Base-by-base conservation (phyloP, 352 stramenopile genomes). In the Pythium biforme region DNA sequence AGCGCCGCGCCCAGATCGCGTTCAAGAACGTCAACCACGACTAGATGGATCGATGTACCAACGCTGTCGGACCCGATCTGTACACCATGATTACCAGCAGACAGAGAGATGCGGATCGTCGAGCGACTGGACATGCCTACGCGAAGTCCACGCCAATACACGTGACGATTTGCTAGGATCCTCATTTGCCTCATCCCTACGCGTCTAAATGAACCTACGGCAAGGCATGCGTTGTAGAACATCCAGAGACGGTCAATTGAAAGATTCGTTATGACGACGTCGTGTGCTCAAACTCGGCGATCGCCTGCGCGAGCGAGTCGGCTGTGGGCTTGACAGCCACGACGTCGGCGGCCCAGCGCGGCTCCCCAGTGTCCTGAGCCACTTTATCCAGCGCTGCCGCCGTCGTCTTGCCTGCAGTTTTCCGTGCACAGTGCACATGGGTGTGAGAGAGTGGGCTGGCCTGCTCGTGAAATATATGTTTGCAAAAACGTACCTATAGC, bases 401-500 rank as follows among this genome's bases (percentile, higher is more conserved):
- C 14, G 79, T 94, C 22, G 83, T 90, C 34, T 89, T 91, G n/a
- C 84, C 81, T 92, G 31, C 2, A 23, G 31, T 10, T 11, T 27
- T 43, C 8, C 39, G 33, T 51, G 43, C 25, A 29, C 59, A 5
- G 12, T 41, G 40, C 20, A 49, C 5, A 17, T 40, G 34, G 19
- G 17, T n/a, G 12, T n/a, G 12, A 20, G 15, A 43, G 37, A 43
- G 12, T 1, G 15, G 5, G 14, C 6, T 20, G 14, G 14, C 5
- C 31, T 5, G 31, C 5, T 34, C 5, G 31, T 5, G 31, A 34
- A 34, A 34, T 5, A 34, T 34, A 3, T 20, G 14, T 19, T n/a
- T n/a, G n/a, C n/a, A n/a, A n/a, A n/a, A n/a, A 65, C 77, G 41
- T 72, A 90, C 84, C 85, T 41, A 94, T 92, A 0, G 86, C 78